phyloP scores from a whole-genome alignment of 495 filamentous ascomycete genomes.

The Clohesyomyces aquaticus region DNA sequence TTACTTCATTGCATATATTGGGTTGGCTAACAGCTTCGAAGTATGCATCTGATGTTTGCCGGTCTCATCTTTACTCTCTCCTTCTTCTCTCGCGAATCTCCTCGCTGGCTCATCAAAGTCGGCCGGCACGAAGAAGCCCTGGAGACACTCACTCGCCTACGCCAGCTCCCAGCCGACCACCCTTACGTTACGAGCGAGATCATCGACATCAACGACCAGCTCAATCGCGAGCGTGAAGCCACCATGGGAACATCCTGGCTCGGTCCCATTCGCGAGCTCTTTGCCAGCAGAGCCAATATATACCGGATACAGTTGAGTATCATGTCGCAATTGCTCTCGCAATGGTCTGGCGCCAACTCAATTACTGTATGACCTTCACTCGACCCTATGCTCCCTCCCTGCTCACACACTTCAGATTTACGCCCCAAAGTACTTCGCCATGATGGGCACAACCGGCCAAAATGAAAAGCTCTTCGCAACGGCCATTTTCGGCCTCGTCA shows the following conservation, averaged over 20 bases:
- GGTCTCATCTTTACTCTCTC: slow-evolving; percentile 66
- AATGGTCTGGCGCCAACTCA: slow-evolving; percentile 68
- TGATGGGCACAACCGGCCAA: slow-evolving; percentile 65
- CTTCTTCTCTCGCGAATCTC: slow-evolving; percentile 66
- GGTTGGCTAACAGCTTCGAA: slow-evolving; percentile 33
- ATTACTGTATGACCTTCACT: slow-evolving; percentile 40
- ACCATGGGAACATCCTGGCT: slow-evolving; percentile 59
- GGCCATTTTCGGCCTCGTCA: slow-evolving; percentile 71
- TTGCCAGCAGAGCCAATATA: slow-evolving; percentile 62
- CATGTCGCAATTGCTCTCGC: slow-evolving; percentile 63
- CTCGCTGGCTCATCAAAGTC: slow-evolving; percentile 60
- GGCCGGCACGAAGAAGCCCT: slow-evolving; percentile 54
- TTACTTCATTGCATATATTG: no score
- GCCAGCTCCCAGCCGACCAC: slow-evolving; percentile 55
- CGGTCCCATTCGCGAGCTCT: slow-evolving; percentile 63
- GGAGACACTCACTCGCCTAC: slow-evolving; percentile 54
- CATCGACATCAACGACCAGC: slow-evolving; percentile 52
- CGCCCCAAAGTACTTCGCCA: slow-evolving; percentile 65
- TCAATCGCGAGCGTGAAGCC: slow-evolving; percentile 60
- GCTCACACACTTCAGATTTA: no score
- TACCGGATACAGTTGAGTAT: slow-evolving; percentile 65
- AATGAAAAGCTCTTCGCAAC: slow-evolving; percentile 68
- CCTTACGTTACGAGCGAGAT: slow-evolving; percentile 57
- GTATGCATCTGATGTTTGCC: slow-evolving; percentile 73
- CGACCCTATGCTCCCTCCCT: no score